Conservation (phyloP, 2,329 filamentous ascomycete genomes). For the Fonsecaea multimorphosa region DNA sequence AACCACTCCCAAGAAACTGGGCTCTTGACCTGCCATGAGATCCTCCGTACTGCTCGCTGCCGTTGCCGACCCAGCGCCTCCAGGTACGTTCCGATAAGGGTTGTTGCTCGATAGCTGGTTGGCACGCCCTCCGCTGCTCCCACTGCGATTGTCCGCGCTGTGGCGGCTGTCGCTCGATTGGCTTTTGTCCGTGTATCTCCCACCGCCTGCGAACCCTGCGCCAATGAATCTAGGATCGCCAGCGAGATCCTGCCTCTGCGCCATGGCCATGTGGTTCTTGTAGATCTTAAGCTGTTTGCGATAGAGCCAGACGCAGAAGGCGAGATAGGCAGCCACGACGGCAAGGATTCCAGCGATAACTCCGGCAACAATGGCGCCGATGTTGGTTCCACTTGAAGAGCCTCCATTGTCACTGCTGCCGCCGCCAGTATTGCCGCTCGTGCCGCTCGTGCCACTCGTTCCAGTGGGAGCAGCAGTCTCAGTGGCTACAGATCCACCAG, state of each 20-base stretch:
- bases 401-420: slow-evolving; percentile 13
- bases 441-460: slow-evolving; percentile 54
- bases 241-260: slow-evolving; percentile 62
- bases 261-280: slow-evolving; percentile 70
- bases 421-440: slow-evolving; percentile 6
- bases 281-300: slow-evolving; percentile 72
- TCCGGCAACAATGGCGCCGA: slow-evolving; percentile 63
- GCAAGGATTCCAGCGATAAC: slow-evolving; percentile 71
- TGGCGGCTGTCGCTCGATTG: slow-evolving; percentile 34
- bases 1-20: slow-evolving; percentile 73
- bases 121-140: slow-evolving; percentile 35
- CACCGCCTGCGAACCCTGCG: slow-evolving; percentile 18
- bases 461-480: slow-evolving; percentile 48
- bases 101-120: slow-evolving; percentile 43
- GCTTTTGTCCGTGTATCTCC: slow-evolving; percentile 30
- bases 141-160: slow-evolving; percentile 36
- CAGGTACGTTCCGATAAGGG: slow-evolving; percentile 32
- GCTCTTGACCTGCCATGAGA: slow-evolving; percentile 67
- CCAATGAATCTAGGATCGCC: slow-evolving; percentile 45
- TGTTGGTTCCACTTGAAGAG: slow-evolving; percentile 49
- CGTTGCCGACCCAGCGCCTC: slow-evolving; percentile 48
- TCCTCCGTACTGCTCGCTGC: slow-evolving; percentile 62
- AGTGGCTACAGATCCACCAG: slow-evolving; percentile 51
- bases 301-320: slow-evolving; percentile 79
- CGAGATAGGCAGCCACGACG: slow-evolving; percentile 72